phyloP scores from a whole-genome alignment of 345 rosid genomes.

The Salix suchowensis region DNA sequence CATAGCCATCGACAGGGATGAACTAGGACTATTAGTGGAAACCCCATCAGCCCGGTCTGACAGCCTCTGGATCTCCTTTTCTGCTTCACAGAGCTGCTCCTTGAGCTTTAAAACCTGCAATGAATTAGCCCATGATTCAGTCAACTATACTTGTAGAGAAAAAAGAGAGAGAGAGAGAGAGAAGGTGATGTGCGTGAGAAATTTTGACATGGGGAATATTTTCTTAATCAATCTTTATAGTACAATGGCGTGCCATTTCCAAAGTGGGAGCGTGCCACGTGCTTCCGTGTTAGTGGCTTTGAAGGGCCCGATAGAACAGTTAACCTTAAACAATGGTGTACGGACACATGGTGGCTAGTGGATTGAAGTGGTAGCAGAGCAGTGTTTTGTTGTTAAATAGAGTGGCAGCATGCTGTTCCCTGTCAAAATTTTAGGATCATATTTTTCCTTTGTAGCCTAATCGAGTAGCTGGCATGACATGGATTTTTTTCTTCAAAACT shows the following conservation, averaged over 20 bases:
- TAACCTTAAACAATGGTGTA: constrained; percentile 20
- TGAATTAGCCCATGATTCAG: not conserved
- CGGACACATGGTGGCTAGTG: not conserved
- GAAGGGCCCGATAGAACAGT: constrained; percentile 20
- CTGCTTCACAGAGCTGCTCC: constrained; percentile 42
- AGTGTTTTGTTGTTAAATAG: constrained; percentile 26
- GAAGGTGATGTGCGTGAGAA: not conserved
- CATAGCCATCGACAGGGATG: constrained; percentile 42
- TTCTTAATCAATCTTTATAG: not conserved
- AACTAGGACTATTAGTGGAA: constrained; percentile 47
- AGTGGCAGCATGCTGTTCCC: constrained; percentile 38
- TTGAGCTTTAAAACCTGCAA: constrained; percentile 55
- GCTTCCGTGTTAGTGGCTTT: constrained; percentile 18
- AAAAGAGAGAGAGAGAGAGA: no score
- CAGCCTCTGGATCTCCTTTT: constrained; percentile 48
- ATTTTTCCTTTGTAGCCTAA: not conserved
- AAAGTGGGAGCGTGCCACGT: constrained; percentile 9
- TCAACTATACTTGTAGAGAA: no score
- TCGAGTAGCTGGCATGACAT: constrained; percentile 17
- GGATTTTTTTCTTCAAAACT: constrained; percentile 36
- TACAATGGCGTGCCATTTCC: not conserved
- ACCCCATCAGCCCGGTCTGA: constrained; percentile 38
- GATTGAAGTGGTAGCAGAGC: not conserved
- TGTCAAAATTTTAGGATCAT: constrained; percentile 4
- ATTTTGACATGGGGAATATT: not conserved